These are phyloP conservation scores for Rhizoclosmatium globosum DNA, from an alignment of 192 early-diverging fungal genomes.

Conservation along the genomic window DNA sequence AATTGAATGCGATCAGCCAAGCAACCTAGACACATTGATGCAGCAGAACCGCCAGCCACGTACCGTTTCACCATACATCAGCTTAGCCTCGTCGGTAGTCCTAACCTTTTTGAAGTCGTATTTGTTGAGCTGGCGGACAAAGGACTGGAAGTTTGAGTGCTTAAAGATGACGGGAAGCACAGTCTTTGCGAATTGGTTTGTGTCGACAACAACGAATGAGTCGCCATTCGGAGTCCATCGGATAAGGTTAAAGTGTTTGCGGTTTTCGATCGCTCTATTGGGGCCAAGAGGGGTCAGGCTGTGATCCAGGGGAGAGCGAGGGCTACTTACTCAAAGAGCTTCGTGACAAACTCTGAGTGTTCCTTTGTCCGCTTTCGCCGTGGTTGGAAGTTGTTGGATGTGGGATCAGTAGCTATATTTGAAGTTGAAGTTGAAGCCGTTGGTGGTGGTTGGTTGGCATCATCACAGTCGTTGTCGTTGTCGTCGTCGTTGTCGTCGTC, in stretches of 20 bases:
- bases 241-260: not conserved
- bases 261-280: constrained; percentile 6
- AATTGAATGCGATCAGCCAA: not conserved
- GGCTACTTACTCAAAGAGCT: constrained; percentile 19
- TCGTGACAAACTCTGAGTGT: constrained; percentile 6
- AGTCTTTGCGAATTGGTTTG: constrained; percentile 33
- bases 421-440: not conserved
- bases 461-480: not conserved
- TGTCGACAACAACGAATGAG: constrained; percentile 38
- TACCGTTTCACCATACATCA: constrained; percentile 1
- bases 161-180: constrained; percentile 35
- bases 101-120: constrained; percentile 82
- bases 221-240: constrained; percentile 36
- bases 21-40: not conserved
- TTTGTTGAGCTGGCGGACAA: constrained; percentile 75
- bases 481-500: not conserved
- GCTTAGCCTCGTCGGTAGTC: constrained; percentile 48
- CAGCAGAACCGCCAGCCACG: not conserved
- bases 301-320: not conserved
- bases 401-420: too few species aligned
- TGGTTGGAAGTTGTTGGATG: not conserved
- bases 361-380: not conserved
- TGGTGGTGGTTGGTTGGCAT: not conserved
- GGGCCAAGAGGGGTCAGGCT: not conserved
- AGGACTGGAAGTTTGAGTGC: constrained; percentile 9